Evolutionary conservation across 805 yeast species (phyloP).

Genomic region (Blastobotrys peoriensis): DNA sequence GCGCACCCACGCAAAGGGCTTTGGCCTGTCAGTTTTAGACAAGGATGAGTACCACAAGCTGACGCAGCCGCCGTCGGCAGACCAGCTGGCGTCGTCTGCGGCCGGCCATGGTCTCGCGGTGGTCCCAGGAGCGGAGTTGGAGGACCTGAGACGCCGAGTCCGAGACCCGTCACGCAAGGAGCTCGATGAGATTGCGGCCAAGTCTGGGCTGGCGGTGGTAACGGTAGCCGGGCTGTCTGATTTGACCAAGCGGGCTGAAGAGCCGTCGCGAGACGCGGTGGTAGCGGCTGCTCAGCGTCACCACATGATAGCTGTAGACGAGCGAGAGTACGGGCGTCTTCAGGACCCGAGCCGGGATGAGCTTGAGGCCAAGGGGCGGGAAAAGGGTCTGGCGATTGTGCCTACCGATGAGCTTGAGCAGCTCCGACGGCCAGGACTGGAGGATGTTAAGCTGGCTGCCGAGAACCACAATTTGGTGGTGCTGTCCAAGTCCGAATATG

Average conservation of each 20-base stretch:
- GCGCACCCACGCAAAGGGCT: constrained; percentile 17
- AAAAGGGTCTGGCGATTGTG: constrained; percentile 9
- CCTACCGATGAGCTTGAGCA: constrained; percentile 13
- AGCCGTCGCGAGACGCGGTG: constrained; percentile 18
- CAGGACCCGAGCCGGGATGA: constrained; percentile 19
- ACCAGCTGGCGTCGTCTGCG: constrained; percentile 24
- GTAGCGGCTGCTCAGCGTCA: constrained; percentile 10
- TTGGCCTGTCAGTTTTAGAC: constrained; percentile 26
- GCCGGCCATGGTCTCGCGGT: constrained; percentile 15
- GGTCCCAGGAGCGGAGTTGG: constrained; percentile 19
- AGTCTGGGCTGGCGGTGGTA: constrained; percentile 27
- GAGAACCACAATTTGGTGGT: constrained; percentile 15
- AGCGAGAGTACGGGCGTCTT: constrained; percentile 13
- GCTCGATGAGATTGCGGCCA: constrained; percentile 13
- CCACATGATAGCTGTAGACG: constrained; percentile 12
- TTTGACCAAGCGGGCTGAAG: constrained; percentile 13
- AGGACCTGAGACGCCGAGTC: constrained; percentile 17
- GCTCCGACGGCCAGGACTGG: constrained; percentile 15
- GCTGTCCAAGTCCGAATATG: constrained; percentile 18
- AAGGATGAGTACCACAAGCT: constrained; percentile 15
- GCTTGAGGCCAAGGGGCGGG: constrained; percentile 7
- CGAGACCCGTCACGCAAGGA: constrained; percentile 15
- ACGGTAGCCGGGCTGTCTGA: constrained; percentile 29
- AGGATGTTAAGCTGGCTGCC: constrained; percentile 13
- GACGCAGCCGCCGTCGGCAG: constrained; percentile 17